These are phyloP conservation scores for Sporobolus alterniflorus DNA, from an alignment of 202 grass and related monocot species.

Conservation along the genomic window DNA sequence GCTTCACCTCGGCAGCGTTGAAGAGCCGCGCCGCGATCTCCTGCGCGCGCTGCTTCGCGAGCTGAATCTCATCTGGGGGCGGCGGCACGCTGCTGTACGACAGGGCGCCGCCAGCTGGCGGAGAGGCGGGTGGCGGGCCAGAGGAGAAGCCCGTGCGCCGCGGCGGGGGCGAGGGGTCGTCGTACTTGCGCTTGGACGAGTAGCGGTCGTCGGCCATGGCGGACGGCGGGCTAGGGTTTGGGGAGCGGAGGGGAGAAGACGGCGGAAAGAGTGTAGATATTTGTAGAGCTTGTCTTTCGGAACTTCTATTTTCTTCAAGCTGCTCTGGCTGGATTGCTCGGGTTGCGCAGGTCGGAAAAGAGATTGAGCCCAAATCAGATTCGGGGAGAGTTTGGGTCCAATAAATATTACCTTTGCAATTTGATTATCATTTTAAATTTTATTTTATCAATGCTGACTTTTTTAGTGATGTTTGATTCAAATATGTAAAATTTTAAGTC, in stretches of 20 bases:
- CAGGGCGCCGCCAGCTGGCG: conserved; percentile 10
- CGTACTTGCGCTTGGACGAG: conserved; percentile 93
- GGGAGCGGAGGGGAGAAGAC: too few species aligned
- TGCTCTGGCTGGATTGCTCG: too few species aligned
- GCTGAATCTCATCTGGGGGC: conserved; percentile 86
- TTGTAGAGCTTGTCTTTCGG: too few species aligned
- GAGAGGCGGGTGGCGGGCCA: conserved; percentile 52
- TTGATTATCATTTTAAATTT: too few species aligned
- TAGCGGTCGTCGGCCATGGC: conserved; percentile 85
- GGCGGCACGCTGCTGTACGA: conserved; percentile 91
- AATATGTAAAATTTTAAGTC: too few species aligned
- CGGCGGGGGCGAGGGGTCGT: conserved; percentile 56
- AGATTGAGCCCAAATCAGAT: too few species aligned
- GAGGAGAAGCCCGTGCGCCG: conserved; percentile 90
- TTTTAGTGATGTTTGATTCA: too few species aligned
- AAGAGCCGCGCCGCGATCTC: conserved; percentile 91
- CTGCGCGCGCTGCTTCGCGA: conserved; percentile 97
- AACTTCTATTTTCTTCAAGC: too few species aligned
- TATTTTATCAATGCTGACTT: too few species aligned
- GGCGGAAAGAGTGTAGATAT: neutral
- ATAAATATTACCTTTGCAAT: too few species aligned
- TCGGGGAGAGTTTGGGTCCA: too few species aligned
- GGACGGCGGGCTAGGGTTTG: conserved; percentile 55
- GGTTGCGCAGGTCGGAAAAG: too few species aligned
- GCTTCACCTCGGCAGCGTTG: conserved; percentile 90